Evolutionary conservation across 1,284 basidiomycete species (phyloP), one percentile per base, ranked within the genome.

Genomic region (Coniferiporia weirii): DNA sequence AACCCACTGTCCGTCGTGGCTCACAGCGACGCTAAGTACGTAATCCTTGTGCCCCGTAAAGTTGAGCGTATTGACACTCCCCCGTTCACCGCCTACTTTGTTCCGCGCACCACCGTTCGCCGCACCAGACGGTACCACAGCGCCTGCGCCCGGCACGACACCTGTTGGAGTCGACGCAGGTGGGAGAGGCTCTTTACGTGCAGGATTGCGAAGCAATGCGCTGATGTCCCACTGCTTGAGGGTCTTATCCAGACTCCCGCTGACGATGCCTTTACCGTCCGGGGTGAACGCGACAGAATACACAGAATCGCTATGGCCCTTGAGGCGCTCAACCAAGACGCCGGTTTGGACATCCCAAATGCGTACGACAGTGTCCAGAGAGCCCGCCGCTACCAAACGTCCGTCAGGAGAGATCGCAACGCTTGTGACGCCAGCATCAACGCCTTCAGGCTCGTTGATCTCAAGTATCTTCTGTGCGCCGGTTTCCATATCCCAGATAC

Each of bases 11-110:
- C 89, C 89, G 70, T 96, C 92, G 58, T 89, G 87, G 20, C 88
- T 89, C 60, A 92, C 88, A 20, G 89, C 88, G 43, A 91, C 87
- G 13, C 83, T 84, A 34, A 92, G 75, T 17, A 93, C 89, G 66
- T 90, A 91, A 69, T 93, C 90, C 81, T 86, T 94, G 73, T 95
- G 93, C 0, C 93, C 93, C 58, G 80, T 79, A 63, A 95, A 86
- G 60, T 90, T 89, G 71, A 86, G 87, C 49, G 85, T 85, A 69
- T 91, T 93, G 36, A 77, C 77, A 59, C 72, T 75, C 17, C 64
- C 66, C 7, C 68, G 70, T 64, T 79, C 75, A 1, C 69, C 66
- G 45, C 72, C 72, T 44, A 78, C 77, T 66, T 79, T 79, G 60
- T 60, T 59, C 27, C 19, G 43, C 17, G 40, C 40, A 43, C 46